Conservation (phyloP, 2,329 filamentous ascomycete genomes). For the Ophiostoma ulmi region DNA sequence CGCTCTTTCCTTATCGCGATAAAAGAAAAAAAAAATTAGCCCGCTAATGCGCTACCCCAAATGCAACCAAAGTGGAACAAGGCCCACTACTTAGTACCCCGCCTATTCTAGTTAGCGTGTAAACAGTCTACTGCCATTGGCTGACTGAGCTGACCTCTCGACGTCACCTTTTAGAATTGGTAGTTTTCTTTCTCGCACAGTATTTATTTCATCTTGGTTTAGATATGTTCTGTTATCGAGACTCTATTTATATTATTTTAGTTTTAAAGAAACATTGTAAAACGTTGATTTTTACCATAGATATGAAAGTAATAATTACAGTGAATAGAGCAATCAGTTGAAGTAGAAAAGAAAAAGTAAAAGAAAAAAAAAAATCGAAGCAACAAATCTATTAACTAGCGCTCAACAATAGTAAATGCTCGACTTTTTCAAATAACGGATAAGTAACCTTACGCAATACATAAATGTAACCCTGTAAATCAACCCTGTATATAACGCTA, state of each 20-base stretch:
- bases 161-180: background rate
- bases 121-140: slow-evolving; percentile 10
- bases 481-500: background rate
- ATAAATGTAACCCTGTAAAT: no score
- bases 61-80: background rate
- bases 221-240: background rate
- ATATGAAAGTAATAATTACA: no score
- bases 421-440: no score
- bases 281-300: no score
- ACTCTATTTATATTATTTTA: no score
- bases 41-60: background rate
- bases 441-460: no score
- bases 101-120: background rate
- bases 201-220: background rate
- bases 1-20: slow-evolving; percentile 15
- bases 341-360: no score
- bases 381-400: no score
- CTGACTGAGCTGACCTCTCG: background rate
- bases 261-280: no score
- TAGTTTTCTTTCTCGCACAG: background rate
- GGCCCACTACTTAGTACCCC: background rate
- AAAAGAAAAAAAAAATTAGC: slow-evolving; percentile 6
- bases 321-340: no score
- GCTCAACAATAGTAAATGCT: no score
- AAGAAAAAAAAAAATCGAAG: no score